Conservation (phyloP, 176 grass and related monocot genomes). For the Poa pratensis region DNA sequence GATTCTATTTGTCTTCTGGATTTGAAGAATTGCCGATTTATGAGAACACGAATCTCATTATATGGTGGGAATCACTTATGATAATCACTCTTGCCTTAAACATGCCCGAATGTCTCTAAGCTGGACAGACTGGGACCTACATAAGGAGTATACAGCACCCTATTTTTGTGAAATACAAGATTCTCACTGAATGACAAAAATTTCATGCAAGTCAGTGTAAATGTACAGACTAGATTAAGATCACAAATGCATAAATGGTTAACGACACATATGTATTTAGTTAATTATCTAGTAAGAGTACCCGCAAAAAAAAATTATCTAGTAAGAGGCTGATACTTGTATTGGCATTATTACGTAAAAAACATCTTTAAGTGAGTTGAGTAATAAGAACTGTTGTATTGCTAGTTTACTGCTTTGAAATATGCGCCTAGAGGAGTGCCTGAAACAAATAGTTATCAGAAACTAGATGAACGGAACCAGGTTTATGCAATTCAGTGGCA, state of each 20-base stretch:
- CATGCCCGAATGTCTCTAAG: background rate
- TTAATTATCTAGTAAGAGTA: too few relatives aligned
- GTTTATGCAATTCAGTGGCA: slow-evolving; percentile 3
- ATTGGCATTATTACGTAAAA: slow-evolving; percentile 22
- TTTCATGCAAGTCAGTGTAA: background rate
- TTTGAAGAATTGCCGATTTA: background rate
- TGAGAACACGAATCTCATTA: background rate
- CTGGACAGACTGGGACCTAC: background rate
- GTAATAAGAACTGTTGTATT: background rate
- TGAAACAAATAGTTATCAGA: slow-evolving; percentile 5
- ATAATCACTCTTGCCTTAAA: background rate
- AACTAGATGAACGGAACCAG: background rate
- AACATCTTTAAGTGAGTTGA: slow-evolving; percentile 4
- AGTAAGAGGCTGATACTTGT: background rate
- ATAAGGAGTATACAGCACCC: background rate
- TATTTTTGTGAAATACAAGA: background rate
- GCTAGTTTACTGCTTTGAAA: slow-evolving; percentile 15
- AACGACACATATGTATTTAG: slow-evolving; percentile 10
- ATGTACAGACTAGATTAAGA: background rate
- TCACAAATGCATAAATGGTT: background rate
- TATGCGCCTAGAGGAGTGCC: background rate
- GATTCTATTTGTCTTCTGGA: background rate
- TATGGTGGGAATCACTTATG: background rate
- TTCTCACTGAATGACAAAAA: background rate
- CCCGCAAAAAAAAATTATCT: background rate